A percentile compares a stretch with the other conserved stretches of the same genome.
Evolutionary conservation across 1,284 basidiomycete species (phyloP).

Genomic region (Butyriboletus regius): DNA sequence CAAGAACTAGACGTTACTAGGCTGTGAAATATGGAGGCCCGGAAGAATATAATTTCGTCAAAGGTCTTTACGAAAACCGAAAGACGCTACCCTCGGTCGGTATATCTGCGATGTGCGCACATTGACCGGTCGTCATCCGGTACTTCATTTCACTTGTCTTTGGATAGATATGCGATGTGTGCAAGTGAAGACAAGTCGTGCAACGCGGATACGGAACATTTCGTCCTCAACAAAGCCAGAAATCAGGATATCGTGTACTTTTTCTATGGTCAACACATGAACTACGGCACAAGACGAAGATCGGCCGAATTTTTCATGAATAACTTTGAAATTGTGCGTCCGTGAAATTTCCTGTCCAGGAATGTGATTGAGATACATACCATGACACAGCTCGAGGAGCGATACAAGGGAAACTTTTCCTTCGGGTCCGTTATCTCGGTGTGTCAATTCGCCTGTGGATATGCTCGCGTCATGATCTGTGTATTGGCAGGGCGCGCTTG

Average conservation of each 20-base stretch:
- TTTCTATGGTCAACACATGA: conserved; percentile 33
- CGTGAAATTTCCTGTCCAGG: background rate
- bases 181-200: conserved; percentile 34
- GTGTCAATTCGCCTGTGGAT: conserved; percentile 16
- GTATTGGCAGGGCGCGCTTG: conserved; percentile 47
- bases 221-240: conserved; percentile 44
- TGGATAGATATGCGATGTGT: conserved; percentile 30
- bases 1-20: conserved; percentile 29
- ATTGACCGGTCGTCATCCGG: background rate
- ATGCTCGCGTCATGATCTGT: background rate
- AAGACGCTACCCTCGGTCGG: conserved; percentile 63
- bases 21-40: conserved; percentile 69
- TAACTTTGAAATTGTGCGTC: conserved; percentile 57
- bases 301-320: conserved; percentile 44
- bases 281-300: conserved; percentile 33
- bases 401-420: conserved; percentile 64
- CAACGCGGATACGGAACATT: conserved; percentile 44
- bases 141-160: conserved; percentile 2
- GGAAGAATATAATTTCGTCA: conserved; percentile 70
- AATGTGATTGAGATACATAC: conserved; percentile 19
- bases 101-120: conserved; percentile 61
- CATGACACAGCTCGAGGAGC: conserved; percentile 52
- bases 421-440: conserved; percentile 48
- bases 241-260: conserved; percentile 50
- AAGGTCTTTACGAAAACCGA: conserved; percentile 65